These are phyloP conservation scores for Leptosphaerulina australis DNA, from an alignment of 2,329 filamentous ascomycete genomes.

Conservation along the genomic window DNA sequence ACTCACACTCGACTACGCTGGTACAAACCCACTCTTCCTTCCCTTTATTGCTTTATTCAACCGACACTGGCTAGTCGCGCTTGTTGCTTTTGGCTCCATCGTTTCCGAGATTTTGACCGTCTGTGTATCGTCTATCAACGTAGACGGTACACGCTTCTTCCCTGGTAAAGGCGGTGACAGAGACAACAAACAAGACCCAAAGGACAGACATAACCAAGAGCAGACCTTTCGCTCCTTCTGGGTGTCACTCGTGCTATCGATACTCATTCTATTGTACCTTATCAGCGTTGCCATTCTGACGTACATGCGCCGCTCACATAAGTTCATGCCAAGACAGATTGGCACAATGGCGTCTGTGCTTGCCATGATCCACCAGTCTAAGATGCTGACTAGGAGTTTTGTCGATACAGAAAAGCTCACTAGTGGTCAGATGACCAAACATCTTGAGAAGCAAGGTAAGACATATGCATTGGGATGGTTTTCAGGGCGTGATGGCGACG, in stretches of 20 bases:
- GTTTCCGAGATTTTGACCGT: conserved; percentile 76
- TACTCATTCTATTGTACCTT: conserved; percentile 71
- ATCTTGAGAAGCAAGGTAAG: conserved; percentile 66
- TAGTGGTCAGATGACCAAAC: conserved; percentile 65
- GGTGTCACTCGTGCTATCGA: conserved; percentile 66
- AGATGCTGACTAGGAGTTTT: conserved; percentile 76
- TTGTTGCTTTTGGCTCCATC: conserved; percentile 73
- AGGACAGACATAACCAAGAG: conserved; percentile 44
- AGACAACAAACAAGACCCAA: conserved; percentile 11
- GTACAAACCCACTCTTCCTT: conserved; percentile 70
- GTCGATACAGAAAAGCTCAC: conserved; percentile 70
- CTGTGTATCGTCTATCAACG: conserved; percentile 68
- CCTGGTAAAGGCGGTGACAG: conserved; percentile 33
- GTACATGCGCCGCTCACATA: conserved; percentile 66
- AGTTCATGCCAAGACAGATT: conserved; percentile 78
- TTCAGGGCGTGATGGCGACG: conserved; percentile 70
- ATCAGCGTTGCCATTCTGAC: conserved; percentile 64
- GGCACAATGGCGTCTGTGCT: conserved; percentile 78
- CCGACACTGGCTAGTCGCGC: conserved; percentile 67
- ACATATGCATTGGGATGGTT: conserved; percentile 82
- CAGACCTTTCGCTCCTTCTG: conserved; percentile 66
- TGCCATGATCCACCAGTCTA: conserved; percentile 78
- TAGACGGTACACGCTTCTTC: conserved; percentile 67
- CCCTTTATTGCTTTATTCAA: conserved; percentile 67
- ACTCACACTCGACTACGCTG: conserved; percentile 74